Conservation (phyloP, 2,329 filamentous ascomycete species). For the Fusarium chuoi region DNA sequence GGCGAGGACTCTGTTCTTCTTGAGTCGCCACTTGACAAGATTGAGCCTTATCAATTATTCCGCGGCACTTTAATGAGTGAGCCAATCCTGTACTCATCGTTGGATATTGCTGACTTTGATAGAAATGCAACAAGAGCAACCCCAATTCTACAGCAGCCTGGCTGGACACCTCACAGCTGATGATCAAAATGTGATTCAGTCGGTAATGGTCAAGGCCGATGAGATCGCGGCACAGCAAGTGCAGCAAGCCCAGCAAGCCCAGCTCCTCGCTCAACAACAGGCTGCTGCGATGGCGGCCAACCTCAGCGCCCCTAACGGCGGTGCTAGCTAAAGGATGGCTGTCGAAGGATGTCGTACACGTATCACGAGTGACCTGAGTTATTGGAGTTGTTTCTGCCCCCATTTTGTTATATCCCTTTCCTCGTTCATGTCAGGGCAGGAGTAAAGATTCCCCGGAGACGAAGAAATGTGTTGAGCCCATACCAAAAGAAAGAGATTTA, state of each 20-base stretch:
- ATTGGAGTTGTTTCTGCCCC: slow-evolving; percentile 40
- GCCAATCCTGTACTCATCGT: slow-evolving; percentile 49
- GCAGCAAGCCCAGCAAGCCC: slow-evolving; percentile 44
- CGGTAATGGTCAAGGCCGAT: slow-evolving; percentile 73
- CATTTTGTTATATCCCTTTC: slow-evolving; percentile 45
- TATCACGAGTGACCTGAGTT: slow-evolving; percentile 32
- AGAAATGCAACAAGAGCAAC: slow-evolving; percentile 92
- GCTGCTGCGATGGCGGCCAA: slow-evolving; percentile 32
- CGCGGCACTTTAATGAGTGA: slow-evolving; percentile 83
- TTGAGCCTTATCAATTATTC: slow-evolving; percentile 94
- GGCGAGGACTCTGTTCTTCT: slow-evolving; percentile 92
- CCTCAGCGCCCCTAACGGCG: slow-evolving; percentile 40
- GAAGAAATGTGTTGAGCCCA: slow-evolving; percentile 42
- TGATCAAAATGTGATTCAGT: slow-evolving; percentile 83
- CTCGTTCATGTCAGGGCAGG: slow-evolving; percentile 42
- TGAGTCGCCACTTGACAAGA: slow-evolving; percentile 92
- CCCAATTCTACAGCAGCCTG: slow-evolving; percentile 84
- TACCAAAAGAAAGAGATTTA: slow-evolving; percentile 45
- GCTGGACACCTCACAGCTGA: slow-evolving; percentile 81
- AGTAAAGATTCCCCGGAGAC: slow-evolving; percentile 45
- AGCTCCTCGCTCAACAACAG: slow-evolving; percentile 46
- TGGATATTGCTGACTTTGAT: slow-evolving; percentile 42
- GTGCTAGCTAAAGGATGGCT: slow-evolving; percentile 36
- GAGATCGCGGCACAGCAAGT: slow-evolving; percentile 52
- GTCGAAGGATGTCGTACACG: neutral